A percentile compares a stretch with the other conserved stretches of the same genome.
phyloP scores from a whole-genome alignment of 495 filamentous ascomycete genomes.

The Clavariopsis aquatica region DNA sequence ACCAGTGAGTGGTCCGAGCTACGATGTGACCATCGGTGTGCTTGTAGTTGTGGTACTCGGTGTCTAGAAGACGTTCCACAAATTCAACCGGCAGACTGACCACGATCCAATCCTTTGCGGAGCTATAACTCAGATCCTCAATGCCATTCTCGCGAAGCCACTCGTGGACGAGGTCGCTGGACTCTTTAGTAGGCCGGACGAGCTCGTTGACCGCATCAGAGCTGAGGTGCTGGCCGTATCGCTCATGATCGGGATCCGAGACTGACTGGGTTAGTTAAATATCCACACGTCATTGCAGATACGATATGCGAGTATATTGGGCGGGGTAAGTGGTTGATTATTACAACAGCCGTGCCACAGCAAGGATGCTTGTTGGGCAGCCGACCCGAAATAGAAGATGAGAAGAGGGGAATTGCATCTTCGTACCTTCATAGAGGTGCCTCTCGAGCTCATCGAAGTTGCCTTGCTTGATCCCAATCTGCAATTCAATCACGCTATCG shows the following conservation, averaged over 20 bases:
- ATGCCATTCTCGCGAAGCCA: slow-evolving; percentile 50
- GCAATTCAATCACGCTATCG: slow-evolving; percentile 42
- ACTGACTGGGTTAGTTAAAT: slow-evolving; percentile 38
- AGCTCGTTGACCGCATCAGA: slow-evolving; percentile 46
- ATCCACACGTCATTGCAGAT: background rate
- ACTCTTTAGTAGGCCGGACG: slow-evolving; percentile 43
- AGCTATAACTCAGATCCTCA: slow-evolving; percentile 37
- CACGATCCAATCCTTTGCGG: slow-evolving; percentile 50
- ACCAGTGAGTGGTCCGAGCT: slow-evolving; percentile 52
- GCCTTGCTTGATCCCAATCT: slow-evolving; percentile 51
- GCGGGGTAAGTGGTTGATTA: background rate
- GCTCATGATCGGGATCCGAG: slow-evolving; percentile 47
- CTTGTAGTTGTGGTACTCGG: slow-evolving; percentile 49
- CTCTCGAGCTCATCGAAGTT: slow-evolving; percentile 49
- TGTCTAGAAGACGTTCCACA: slow-evolving; percentile 49
- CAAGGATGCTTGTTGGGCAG: background rate
- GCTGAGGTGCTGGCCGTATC: slow-evolving; percentile 51
- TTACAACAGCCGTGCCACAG: background rate
- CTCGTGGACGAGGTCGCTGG: slow-evolving; percentile 43
- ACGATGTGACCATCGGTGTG: slow-evolving; percentile 47
- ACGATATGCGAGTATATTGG: too few species aligned
- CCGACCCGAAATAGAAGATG: background rate
- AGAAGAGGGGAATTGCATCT: background rate
- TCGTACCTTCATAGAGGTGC: slow-evolving; percentile 50
- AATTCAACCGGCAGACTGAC: slow-evolving; percentile 44